Evolutionary conservation across 139 green algal species (phyloP).

Genomic region (Picochlorum sp.): DNA sequence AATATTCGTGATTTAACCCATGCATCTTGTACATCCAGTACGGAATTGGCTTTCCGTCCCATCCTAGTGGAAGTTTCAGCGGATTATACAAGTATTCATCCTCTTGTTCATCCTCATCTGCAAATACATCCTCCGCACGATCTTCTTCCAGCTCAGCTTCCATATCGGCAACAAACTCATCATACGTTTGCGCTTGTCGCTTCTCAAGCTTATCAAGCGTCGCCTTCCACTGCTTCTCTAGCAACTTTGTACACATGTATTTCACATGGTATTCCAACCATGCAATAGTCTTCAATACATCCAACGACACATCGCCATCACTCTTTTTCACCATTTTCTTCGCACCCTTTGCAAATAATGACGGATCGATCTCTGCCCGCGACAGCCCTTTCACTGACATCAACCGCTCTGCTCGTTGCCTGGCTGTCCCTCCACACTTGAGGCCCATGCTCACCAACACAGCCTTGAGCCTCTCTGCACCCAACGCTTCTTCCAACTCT

Average conservation of each 20-base stretch:
- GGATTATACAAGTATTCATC: constrained; percentile 96
- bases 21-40: constrained; percentile 99
- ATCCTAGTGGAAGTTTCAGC: constrained; percentile 97
- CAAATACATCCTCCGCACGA: neutral
- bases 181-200: constrained; percentile 82
- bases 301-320: neutral
- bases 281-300: constrained; percentile 11
- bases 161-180: constrained; percentile 73
- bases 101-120: constrained; percentile 67
- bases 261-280: constrained; percentile 30
- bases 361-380: constrained; percentile 56
- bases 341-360: constrained; percentile 66
- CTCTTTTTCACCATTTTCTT: too few relatives aligned
- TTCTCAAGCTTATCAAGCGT: constrained; percentile 85
- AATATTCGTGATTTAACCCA: constrained; percentile 87
- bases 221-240: constrained; percentile 58
- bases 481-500: constrained; percentile 66
- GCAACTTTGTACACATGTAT: constrained; percentile 32
- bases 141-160: constrained; percentile 37
- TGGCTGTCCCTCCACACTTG: constrained; percentile 84
- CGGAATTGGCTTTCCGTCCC: constrained; percentile 98
- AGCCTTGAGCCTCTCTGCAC: constrained; percentile 68
- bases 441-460: constrained; percentile 72
- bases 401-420: constrained; percentile 79
- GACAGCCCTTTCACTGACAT: constrained; percentile 53